Evolutionary conservation across 2,329 filamentous ascomycete genomes (phyloP), one percentile per base, ranked within the genome.

Genomic region (Aureobasidium sp.): DNA sequence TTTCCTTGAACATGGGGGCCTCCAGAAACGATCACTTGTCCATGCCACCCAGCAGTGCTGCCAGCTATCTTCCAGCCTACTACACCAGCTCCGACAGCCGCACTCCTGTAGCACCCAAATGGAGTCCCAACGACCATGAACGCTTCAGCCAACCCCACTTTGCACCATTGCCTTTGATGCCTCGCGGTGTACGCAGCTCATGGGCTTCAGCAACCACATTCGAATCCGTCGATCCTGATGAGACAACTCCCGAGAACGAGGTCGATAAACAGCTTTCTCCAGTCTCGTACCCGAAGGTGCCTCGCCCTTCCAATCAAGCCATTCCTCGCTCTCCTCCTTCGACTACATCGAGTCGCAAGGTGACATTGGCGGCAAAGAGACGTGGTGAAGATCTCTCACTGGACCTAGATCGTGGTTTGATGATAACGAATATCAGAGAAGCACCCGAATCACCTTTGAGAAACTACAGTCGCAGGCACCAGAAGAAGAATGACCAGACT

Each of bases 281-380:
- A 5, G 76, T 79, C 1, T 73, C 71, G 37, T 81, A 81, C 64
- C 78, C 78, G 7, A 80, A 80, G 66, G 70, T 81, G 2, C 78
- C 78, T 2, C 70, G 78, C 15, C 73, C 76, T 20, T 76, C 75
- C 7, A 79, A 79, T 55, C 78, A 80, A 64, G 68, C 75, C 2
- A 74, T 80, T 1, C 75, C 78, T 1, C 71, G 77, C 47, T 71
- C 68, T 22, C 68, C 71, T 22, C 62, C 57, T 17, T 61, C 61
- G 3, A 59, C 60, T 14, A 22, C 44, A 1, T 67, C 62, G 7
- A 47, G 48, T 25, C 36, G 25, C 2, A 62, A 62, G 22, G 36
- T 29, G 2, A 62, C 60, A 5, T 9, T 58, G 36, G 29, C 39
- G 14, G 36, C 53, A 22, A 53, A 55, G 49, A 48, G 49, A 44